phyloP scores from a whole-genome alignment of 768 basidiomycete genomes.

The Hypholoma fasciculare region DNA sequence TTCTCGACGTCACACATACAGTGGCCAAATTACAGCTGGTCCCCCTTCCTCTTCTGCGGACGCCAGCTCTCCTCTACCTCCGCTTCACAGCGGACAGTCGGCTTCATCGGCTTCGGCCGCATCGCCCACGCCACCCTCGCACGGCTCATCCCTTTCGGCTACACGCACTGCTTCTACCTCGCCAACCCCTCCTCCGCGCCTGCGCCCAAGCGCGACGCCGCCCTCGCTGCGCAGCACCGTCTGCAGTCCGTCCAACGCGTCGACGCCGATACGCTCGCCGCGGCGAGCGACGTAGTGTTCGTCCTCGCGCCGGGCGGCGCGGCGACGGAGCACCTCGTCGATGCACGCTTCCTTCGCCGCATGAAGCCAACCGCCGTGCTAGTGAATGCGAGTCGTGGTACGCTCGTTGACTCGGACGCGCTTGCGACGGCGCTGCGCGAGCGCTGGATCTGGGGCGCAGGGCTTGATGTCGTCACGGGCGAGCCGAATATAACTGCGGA shows the following conservation, averaged over 20 bases:
- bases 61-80: constrained; percentile 63
- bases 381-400: constrained; percentile 85
- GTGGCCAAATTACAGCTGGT: constrained; percentile 83
- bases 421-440: constrained; percentile 77
- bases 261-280: constrained; percentile 66
- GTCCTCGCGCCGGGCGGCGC: constrained; percentile 78
- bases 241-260: constrained; percentile 56
- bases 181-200: constrained; percentile 53
- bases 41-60: constrained; percentile 84
- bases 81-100: constrained; percentile 64
- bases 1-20: constrained; percentile 24
- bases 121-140: constrained; percentile 85
- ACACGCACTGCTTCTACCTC: constrained; percentile 71
- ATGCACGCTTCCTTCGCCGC: constrained; percentile 65
- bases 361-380: constrained; percentile 88
- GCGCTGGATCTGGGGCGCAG: constrained; percentile 88
- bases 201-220: constrained; percentile 41
- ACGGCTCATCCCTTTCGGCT: constrained; percentile 81
- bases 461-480: constrained; percentile 91
- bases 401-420: constrained; percentile 88
- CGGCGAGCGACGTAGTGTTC: constrained; percentile 81
- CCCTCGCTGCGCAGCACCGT: constrained; percentile 28
- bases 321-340: constrained; percentile 70
- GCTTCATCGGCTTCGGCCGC: constrained; percentile 94
- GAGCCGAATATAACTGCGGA: constrained; percentile 75